Evolutionary conservation across 192 early-diverging fungal genomes (phyloP).

Genomic region (Backusella mclennaniae): DNA sequence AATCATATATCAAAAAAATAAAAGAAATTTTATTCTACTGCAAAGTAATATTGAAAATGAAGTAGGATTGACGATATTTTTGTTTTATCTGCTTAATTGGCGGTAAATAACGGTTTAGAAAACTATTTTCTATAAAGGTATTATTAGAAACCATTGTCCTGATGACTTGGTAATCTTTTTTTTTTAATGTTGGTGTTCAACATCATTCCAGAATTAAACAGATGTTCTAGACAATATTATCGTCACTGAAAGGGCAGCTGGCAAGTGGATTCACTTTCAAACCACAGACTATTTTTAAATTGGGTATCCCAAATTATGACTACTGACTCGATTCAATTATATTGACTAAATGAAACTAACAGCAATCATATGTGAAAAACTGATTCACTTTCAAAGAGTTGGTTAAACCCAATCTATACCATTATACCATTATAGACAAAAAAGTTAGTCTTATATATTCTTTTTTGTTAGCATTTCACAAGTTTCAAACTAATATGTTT

Average conservation of each 20-base stretch:
- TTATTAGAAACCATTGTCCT: not conserved
- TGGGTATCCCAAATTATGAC: not conserved
- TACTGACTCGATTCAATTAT: not conserved
- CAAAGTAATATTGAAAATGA: not conserved
- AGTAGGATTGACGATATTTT: not conserved
- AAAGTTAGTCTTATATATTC: not conserved
- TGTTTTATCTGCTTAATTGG: not conserved
- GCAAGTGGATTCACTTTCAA: not conserved
- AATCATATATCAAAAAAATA: not conserved
- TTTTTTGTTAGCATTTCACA: not conserved
- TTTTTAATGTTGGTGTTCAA: not conserved
- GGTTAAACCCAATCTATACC: not conserved
- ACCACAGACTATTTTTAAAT: not conserved
- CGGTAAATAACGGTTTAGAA: constrained; percentile 1
- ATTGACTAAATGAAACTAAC: not conserved
- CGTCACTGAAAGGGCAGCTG: not conserved
- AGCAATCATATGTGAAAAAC: not conserved
- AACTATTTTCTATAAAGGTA: not conserved
- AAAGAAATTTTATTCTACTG: not conserved
- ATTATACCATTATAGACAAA: not conserved
- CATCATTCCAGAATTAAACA: not conserved
- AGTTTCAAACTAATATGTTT: not conserved
- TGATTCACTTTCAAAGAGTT: too few species aligned
- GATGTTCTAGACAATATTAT: not conserved
- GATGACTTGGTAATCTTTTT: not conserved